Evolutionary conservation across 768 basidiomycete genomes (phyloP).

Genomic region (Leccinum disarticulatum): DNA sequence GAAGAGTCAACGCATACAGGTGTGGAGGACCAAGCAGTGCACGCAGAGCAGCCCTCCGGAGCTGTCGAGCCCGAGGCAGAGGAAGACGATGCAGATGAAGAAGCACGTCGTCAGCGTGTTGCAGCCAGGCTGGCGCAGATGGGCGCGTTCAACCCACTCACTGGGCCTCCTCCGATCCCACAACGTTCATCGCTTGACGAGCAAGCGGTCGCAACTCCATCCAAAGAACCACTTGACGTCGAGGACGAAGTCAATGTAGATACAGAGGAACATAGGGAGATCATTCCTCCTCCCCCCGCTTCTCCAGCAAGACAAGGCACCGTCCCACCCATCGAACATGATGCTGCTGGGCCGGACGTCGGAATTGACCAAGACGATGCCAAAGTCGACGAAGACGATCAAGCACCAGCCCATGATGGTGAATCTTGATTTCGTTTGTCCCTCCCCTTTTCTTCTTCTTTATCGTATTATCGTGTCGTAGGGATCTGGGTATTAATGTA

Average conservation of each 20-base stretch:
- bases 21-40: slow-evolving; percentile 3
- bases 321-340: neutral
- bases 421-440: slow-evolving; percentile 38
- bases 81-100: slow-evolving; percentile 56
- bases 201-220: neutral
- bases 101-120: slow-evolving; percentile 53
- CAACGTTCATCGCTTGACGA: slow-evolving; percentile 21
- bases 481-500: slow-evolving; percentile 33
- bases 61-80: slow-evolving; percentile 33
- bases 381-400: slow-evolving; percentile 15
- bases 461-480: slow-evolving; percentile 26
- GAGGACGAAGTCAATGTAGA: slow-evolving; percentile 27
- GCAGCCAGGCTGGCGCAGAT: slow-evolving; percentile 61
- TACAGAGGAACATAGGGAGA: slow-evolving; percentile 26
- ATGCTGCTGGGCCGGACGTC: slow-evolving; percentile 15
- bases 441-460: slow-evolving; percentile 10
- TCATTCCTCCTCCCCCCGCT: slow-evolving; percentile 19
- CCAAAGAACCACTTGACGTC: slow-evolving; percentile 14
- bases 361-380: slow-evolving; percentile 16
- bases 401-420: slow-evolving; percentile 36
- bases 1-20: slow-evolving; percentile 2
- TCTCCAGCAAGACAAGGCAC: slow-evolving; percentile 24
- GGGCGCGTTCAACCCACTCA: slow-evolving; percentile 60
- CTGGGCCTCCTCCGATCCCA: slow-evolving; percentile 32
- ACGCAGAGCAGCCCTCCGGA: slow-evolving; percentile 4